Evolutionary conservation across 208 protist genomes (phyloP).

Genomic region (Wallacemonas sp.): DNA sequence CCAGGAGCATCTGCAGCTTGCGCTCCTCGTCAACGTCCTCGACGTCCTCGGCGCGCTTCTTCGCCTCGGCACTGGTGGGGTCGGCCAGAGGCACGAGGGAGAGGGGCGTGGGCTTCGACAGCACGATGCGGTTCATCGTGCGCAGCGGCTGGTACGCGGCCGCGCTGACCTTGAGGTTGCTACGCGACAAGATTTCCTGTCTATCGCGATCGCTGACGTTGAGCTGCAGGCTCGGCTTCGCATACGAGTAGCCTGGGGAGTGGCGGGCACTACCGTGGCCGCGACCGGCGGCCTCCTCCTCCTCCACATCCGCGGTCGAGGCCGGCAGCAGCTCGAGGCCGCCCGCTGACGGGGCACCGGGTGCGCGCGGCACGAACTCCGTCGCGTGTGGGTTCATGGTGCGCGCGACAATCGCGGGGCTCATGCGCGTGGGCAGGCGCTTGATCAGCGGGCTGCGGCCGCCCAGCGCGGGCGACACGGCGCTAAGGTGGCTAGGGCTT

Average conservation of each 20-base stretch:
- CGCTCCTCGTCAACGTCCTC: slow-evolving; percentile 20
- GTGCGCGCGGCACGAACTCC: slow-evolving; percentile 60
- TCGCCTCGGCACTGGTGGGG: slow-evolving; percentile 28
- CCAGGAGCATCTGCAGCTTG: slow-evolving; percentile 62
- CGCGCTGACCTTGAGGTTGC: slow-evolving; percentile 52
- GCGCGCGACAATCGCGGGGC: slow-evolving; percentile 48
- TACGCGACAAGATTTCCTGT: slow-evolving; percentile 25
- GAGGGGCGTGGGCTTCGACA: slow-evolving; percentile 65
- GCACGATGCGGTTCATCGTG: slow-evolving; percentile 61
- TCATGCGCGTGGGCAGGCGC: slow-evolving; percentile 70
- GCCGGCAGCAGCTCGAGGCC: slow-evolving; percentile 60
- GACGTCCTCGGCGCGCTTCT: background rate
- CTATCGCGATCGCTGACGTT: slow-evolving; percentile 20
- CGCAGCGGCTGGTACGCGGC: slow-evolving; percentile 63
- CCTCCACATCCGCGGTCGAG: slow-evolving; percentile 68
- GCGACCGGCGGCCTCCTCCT: slow-evolving; percentile 16
- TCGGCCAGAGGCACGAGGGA: slow-evolving; percentile 48
- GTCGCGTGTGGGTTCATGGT: slow-evolving; percentile 77
- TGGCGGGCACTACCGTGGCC: slow-evolving; percentile 15
- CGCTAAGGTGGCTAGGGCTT: slow-evolving; percentile 13
- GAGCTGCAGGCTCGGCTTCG: slow-evolving; percentile 24
- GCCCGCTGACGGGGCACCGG: slow-evolving; percentile 20
- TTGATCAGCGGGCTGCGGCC: slow-evolving; percentile 37
- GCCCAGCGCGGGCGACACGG: slow-evolving; percentile 14
- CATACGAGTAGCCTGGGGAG: slow-evolving; percentile 19